Base-by-base conservation (phyloP, 1,284 basidiomycete species). In the Leucoagaricus sp. region DNA sequence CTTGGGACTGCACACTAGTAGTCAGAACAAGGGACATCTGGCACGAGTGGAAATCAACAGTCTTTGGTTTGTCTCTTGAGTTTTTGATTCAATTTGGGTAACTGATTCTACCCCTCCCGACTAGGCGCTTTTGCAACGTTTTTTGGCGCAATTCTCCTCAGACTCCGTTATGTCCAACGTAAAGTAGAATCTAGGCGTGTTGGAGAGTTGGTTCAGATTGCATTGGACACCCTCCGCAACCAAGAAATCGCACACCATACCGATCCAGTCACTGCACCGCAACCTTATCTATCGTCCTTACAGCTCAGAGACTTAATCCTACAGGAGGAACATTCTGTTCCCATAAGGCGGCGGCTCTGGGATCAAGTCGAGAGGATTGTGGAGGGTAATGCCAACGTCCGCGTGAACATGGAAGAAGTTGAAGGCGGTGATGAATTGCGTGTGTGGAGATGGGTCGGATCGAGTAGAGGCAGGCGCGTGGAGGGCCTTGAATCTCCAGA, bases 311-410 rank as follows among this genome's bases (percentile, higher is more conserved):
- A 99, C 73, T 79, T 92, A 42, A 83, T 98, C 41, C 75, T 99
- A 23, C 87, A 91, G 61, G 85, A 91, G 51, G 89, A 93, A 58
- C 90, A 92, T 66, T 89, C 89, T 23, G 81, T 91, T 13, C 69
- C 80, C 6, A 75, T 76, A 28, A 83, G 95, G 47, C 82, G 84
- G 57, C 78, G 84, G 33, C 67, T 98, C 31, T 99, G 97, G 97
- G 79, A 84, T 47, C 83, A 83, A 58, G 97, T 99, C 41, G 90
- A 93, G 68, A 84, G 81, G 48, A 76, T 95, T 45, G 93, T 99
- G 1, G 96, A 99, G 74, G 86, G 85, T 54, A 99, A 99, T 73
- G 86, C 94, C 17, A 99, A 99, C 72, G 93, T 99, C 17, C 84
- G 93, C 55, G 87, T 88, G 25, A 90, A 93, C 68, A 80, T 96